These are phyloP conservation scores for Apostasia ramifera DNA, from an alignment of 106 monocot species.

Conservation along the genomic window DNA sequence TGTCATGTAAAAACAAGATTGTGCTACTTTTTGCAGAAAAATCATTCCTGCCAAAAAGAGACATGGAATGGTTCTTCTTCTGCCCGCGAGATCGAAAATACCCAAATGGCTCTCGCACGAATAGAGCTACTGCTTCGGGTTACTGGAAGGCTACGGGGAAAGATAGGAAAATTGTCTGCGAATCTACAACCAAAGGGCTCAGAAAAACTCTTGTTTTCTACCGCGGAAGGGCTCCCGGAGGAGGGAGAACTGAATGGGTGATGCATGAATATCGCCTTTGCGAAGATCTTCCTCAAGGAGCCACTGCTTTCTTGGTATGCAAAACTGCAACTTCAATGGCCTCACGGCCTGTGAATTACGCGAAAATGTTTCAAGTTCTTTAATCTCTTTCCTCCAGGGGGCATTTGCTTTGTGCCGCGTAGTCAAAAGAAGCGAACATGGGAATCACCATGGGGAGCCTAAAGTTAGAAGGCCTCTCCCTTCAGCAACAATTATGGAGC, in stretches of 20 bases:
- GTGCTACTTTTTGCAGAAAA: conserved; percentile 41
- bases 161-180: conserved; percentile 65
- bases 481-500: background rate
- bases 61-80: conserved; percentile 96
- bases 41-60: conserved; percentile 81
- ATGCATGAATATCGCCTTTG: conserved; percentile 93
- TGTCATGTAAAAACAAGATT: background rate
- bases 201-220: conserved; percentile 94
- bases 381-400: conserved; percentile 24
- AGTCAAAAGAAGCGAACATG: conserved; percentile 41
- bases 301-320: conserved; percentile 55
- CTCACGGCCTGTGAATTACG: background rate
- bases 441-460: background rate
- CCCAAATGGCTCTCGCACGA: conserved; percentile 83
- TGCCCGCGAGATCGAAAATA: conserved; percentile 81
- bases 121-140: conserved; percentile 66
- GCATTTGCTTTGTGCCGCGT: conserved; percentile 61
- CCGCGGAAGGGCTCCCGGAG: conserved; percentile 74
- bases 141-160: conserved; percentile 95
- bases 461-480: background rate
- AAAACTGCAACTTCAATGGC: background rate
- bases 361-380: background rate
- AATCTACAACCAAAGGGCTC: conserved; percentile 36
- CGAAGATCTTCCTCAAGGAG: conserved; percentile 50
- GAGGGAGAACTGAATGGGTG: conserved; percentile 83